Base-by-base conservation (phyloP, 768 basidiomycete species). In the Lactarius sp. region DNA sequence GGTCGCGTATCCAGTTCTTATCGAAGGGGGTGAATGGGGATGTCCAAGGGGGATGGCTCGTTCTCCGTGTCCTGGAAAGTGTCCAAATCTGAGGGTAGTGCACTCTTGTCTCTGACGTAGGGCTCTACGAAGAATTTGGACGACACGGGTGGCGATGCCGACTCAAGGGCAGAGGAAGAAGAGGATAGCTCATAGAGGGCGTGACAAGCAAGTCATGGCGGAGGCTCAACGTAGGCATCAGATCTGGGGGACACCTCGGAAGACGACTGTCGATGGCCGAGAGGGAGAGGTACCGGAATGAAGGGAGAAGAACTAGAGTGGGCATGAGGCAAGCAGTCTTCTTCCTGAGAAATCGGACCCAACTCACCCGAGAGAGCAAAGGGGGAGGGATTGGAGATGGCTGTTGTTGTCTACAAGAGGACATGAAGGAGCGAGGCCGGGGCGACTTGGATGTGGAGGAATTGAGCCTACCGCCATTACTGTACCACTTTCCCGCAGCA, bases 401-500 rank as follows among this genome's bases (percentile, higher is more conserved):
- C 1, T 70, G 68, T 13, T 71, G 71, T 7, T 27, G 27, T 2
- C 65, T 67, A 14, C 60, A 66, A 39, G 68, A 52, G 33, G 69
- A 62, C 1, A 69, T 68, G 36, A 64, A 67, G 16, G 71, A 72
- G 61, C 70, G 65, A 27, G 63, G 72, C 65, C 61, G 71, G 65
- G 77, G 61, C 22, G 73, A 69, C 50, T 69, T 61, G 22, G 74
- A 72, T 3, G 72, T 66, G 36, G 70, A 58, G 27, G 82, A 76
- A 1, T 27, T 27, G 27, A 27, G 1, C 27, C 27, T 27, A 2
- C 27, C 27, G 27, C 22, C 27, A 27, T 27, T 27, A 27, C 22
- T 22, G 22, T 22, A 22, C 22, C 22, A 22, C 27, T 27, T 27
- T 27, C 27, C 27, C 27, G 27, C 27, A 27, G 27, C 27, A 27